A percentile compares a stretch with the other conserved stretches of the same genome.
Conservation (phyloP, 163 green algal species). For the Coccomyxa subellipsoidea region DNA sequence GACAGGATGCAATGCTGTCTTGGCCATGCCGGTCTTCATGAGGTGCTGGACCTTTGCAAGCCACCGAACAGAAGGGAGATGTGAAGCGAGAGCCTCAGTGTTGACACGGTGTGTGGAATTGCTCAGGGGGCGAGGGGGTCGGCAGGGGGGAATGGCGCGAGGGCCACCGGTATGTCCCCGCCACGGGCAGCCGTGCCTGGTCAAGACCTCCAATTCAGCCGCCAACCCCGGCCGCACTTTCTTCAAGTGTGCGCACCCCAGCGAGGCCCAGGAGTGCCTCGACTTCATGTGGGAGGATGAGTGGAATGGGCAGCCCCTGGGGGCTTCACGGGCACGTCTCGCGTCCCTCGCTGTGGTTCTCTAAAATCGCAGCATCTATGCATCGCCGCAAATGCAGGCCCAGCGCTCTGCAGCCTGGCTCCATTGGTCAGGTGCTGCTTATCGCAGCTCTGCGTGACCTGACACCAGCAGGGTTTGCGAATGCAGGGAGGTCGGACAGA, state of each 20-base stretch:
- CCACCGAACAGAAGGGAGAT: too few relatives aligned
- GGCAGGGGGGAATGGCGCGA: neutral
- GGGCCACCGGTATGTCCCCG: neutral
- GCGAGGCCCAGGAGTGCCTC: slow-evolving; percentile 29
- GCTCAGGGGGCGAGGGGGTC: neutral
- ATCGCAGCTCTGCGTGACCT: neutral
- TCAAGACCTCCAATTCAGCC: slow-evolving; percentile 7
- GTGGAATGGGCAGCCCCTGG: slow-evolving; percentile 20
- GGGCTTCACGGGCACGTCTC: neutral
- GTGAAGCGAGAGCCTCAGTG: too few relatives aligned
- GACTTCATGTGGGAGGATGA: slow-evolving; percentile 49
- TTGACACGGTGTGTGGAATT: too few relatives aligned
- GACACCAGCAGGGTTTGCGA: neutral
- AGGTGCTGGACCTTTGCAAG: too few relatives aligned
- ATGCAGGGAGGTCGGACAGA: neutral
- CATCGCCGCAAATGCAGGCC: neutral
- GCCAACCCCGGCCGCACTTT: slow-evolving; percentile 32
- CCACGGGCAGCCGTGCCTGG: neutral
- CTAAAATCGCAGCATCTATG: neutral
- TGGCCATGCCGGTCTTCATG: too few relatives aligned
- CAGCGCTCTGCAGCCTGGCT: neutral
- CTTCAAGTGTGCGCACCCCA: slow-evolving; percentile 33
- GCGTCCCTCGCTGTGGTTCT: neutral
- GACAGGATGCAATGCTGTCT: too few relatives aligned
- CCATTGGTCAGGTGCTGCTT: neutral